Evolutionary conservation across 768 basidiomycete species (phyloP).

Genomic region (Mycena floridula): DNA sequence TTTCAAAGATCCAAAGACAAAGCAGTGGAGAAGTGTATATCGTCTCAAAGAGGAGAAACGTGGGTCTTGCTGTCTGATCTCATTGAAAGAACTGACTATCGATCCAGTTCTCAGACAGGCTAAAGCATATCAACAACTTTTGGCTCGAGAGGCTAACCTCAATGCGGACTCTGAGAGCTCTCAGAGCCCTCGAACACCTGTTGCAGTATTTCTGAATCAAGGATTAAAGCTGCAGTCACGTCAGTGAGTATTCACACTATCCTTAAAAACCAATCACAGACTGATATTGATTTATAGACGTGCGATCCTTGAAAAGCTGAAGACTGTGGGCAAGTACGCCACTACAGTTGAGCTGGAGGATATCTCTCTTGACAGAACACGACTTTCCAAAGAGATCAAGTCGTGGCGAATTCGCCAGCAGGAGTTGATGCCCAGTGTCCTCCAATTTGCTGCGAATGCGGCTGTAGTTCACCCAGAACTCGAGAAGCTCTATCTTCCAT

Average conservation of each 20-base stretch:
- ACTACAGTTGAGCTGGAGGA: background rate
- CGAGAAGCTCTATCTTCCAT: background rate
- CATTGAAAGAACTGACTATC: background rate
- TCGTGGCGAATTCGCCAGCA: background rate
- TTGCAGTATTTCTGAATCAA: background rate
- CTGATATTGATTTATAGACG: too few relatives aligned
- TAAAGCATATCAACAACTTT: background rate
- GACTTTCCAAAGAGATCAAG: background rate
- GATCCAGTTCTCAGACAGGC: background rate
- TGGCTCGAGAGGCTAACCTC: background rate
- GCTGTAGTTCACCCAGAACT: background rate
- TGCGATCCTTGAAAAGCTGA: too few relatives aligned
- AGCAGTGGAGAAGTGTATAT: slow-evolving; percentile 1
- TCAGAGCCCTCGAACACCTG: background rate
- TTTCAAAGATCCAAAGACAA: background rate
- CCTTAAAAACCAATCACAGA: background rate
- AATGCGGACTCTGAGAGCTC: background rate
- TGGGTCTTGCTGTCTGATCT: background rate
- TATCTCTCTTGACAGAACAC: background rate
- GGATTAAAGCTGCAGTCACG: background rate
- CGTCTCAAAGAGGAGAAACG: background rate
- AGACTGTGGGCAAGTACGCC: too few relatives aligned
- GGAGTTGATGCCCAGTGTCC: background rate
- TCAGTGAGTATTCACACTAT: slow-evolving; percentile 1
- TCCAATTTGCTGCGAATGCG: background rate